Percentiles rank a stretch among this genome's conserved stretches.
These are phyloP conservation scores for Salvia miltiorrhiza DNA, from an alignment of 257 asterid genomes.

Conservation along the genomic window DNA sequence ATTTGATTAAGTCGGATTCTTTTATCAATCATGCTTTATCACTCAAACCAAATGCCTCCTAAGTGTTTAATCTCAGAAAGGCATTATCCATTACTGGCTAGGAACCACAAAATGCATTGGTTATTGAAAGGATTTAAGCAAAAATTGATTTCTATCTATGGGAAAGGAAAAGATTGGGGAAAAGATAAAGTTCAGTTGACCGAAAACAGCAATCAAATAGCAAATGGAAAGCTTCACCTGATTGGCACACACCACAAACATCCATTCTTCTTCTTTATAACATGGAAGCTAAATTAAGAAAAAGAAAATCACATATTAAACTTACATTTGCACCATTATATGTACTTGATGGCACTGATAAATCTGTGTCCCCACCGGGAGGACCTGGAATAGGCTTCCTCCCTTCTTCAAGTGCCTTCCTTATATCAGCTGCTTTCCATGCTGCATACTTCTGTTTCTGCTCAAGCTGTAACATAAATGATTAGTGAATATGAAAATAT, in stretches of 20 bases:
- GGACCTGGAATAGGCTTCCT: constrained; percentile 92
- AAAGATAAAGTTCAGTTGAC: neutral
- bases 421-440: constrained; percentile 99
- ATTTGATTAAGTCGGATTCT: too few relatives aligned
- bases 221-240: neutral
- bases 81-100: neutral
- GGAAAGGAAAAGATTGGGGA: neutral
- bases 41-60: too few relatives aligned
- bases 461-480: constrained; percentile 56
- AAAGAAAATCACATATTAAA: constrained; percentile 12
- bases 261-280: neutral
- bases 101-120: neutral
- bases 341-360: constrained; percentile 41
- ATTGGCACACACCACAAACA: constrained; percentile 1
- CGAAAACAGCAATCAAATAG: neutral
- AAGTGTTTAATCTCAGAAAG: constrained; percentile 5
- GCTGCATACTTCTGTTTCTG: constrained; percentile 97
- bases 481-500: neutral
- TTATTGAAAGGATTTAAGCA: neutral
- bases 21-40: too few relatives aligned
- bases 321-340: constrained; percentile 49
- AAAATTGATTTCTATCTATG: neutral
- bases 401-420: constrained; percentile 97
- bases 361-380: constrained; percentile 76
- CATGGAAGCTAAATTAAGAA: neutral